Conservation (phyloP, 1,284 basidiomycete genomes). For the Cryptococcus hybrid region DNA sequence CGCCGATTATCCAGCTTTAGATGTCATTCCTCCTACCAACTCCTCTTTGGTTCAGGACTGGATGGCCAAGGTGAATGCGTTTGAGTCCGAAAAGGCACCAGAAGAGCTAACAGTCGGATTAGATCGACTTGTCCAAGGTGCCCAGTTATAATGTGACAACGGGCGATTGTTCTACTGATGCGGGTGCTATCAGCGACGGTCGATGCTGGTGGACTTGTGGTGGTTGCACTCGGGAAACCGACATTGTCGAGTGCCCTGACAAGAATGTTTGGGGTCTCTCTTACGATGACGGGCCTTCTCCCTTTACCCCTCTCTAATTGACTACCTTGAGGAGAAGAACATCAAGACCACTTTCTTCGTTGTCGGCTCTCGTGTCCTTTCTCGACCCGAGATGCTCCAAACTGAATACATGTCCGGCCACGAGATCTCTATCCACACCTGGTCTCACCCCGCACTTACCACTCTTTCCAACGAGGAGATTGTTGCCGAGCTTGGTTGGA, state of each 20-base stretch:
- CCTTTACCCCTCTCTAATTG: conserved; percentile 64
- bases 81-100: background rate
- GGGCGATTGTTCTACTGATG: conserved; percentile 60
- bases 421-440: conserved; percentile 58
- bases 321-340: conserved; percentile 59
- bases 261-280: conserved; percentile 66
- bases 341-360: conserved; percentile 87
- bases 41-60: conserved; percentile 68
- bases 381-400: conserved; percentile 70
- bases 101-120: background rate
- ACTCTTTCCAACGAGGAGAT: conserved; percentile 80
- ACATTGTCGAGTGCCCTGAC: conserved; percentile 73
- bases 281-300: conserved; percentile 61
- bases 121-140: conserved; percentile 33
- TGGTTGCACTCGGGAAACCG: conserved; percentile 68
- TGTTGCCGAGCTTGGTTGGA: conserved; percentile 92
- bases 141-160: conserved; percentile 39
- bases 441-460: conserved; percentile 55
- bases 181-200: conserved; percentile 58
- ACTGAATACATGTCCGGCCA: conserved; percentile 83
- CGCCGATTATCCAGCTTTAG: conserved; percentile 65
- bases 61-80: conserved; percentile 59
- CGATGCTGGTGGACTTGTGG: conserved; percentile 88
- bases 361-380: conserved; percentile 84
- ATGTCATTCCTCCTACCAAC: conserved; percentile 64